Base-by-base conservation (phyloP, 2,329 filamentous ascomycete genomes). In the Scytalidium lignicola region DNA sequence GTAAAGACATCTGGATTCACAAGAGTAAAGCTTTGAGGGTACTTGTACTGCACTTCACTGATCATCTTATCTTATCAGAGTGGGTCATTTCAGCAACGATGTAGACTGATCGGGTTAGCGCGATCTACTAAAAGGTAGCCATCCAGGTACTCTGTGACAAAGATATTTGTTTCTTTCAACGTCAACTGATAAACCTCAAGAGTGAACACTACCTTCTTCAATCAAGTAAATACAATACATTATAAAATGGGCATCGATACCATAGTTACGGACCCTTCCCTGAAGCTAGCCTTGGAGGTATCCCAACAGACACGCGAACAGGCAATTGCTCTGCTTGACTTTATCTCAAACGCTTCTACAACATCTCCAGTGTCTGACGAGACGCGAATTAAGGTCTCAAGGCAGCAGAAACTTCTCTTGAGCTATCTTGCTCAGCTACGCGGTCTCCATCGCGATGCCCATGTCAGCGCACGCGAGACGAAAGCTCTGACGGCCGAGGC, bases 401-500 rank as follows among this genome's bases (percentile, higher is more conserved):
- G 83, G 62, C 82, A 88, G 63, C 89, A 95, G 66, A 95, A 93
- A 64, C 74, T 83, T 1, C 79, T 97, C 2, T 82, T 86, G 58
- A 85, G 90, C 48, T 85, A 89, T 59, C 79, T 96, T 9, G 82
- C 88, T 1, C 85, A 88, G 56, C 76, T 96, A 17, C 87, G 92
- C 48, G 87, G 87, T 12, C 75, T 93, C 22, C 92, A 96, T 65
- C 84, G 93, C 22, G 79, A 86, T 55, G 90, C 90, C 9, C 83
- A 91, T 56, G 79, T 96, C 59, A 78, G 82, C 23, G 88, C 90
- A 23, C 83, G 93, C 56, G 83, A 90, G 58, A 96, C 91, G 13
- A 97, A 97, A 67, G 76, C 86, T 47, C 75, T 82, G 58, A 97
- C 93, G 1, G 86, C 89, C 23, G 90, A 96, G 67, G 88, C 87